Percentiles rank a stretch among this genome's conserved stretches.
phyloP scores from a whole-genome alignment of 805 yeast species.

The Scheffersomyces spartinae region DNA sequence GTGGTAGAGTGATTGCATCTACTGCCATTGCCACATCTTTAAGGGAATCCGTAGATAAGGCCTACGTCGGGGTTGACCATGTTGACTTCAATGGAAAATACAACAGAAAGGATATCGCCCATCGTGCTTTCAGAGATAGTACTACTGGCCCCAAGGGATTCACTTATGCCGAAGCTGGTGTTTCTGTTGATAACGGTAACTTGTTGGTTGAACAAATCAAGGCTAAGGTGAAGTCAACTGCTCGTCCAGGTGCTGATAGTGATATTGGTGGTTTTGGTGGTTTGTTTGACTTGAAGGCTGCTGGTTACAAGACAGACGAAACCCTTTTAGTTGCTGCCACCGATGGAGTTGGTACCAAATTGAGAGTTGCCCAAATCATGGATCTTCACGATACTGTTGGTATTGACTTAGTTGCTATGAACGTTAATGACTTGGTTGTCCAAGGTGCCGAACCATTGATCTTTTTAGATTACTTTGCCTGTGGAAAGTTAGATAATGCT shows the following conservation, averaged over 20 bases:
- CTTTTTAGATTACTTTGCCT: conserved; percentile 93
- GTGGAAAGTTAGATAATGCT: conserved; percentile 77
- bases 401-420: conserved; percentile 97
- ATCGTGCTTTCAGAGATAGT: conserved; percentile 73
- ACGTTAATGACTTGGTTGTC: conserved; percentile 92
- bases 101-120: conserved; percentile 89
- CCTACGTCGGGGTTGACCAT: conserved; percentile 73
- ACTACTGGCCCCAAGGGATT: conserved; percentile 28
- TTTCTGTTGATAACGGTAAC: conserved; percentile 94
- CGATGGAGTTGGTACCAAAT: conserved; percentile 98
- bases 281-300: conserved; percentile 76
- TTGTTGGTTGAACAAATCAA: conserved; percentile 82
- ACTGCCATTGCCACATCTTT: conserved; percentile 74
- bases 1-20: conserved; percentile 95
- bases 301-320: conserved; percentile 69
- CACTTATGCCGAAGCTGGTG: conserved; percentile 95
- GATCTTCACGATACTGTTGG: conserved; percentile 95
- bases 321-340: conserved; percentile 93
- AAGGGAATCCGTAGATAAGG: conserved; percentile 72
- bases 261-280: conserved; percentile 99
- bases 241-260: conserved; percentile 93
- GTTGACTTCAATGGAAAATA: conserved; percentile 68
- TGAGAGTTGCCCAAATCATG: conserved; percentile 85
- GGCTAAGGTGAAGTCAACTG: conserved; percentile 80
- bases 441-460: conserved; percentile 98